Conservation (phyloP, 306 rosid species). For the Cicer bijugum region DNA sequence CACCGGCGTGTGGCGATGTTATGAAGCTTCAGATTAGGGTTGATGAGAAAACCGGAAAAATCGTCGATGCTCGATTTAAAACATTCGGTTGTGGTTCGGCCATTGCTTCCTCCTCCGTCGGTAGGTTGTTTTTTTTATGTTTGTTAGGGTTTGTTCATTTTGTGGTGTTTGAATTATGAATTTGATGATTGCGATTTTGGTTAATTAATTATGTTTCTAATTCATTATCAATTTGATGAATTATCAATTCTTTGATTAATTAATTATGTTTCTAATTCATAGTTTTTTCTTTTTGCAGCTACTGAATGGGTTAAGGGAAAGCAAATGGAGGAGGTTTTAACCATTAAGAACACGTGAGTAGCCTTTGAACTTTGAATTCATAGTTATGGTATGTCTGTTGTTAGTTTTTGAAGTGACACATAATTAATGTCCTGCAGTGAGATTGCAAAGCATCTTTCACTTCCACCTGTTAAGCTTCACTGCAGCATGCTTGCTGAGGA, state of each 20-base stretch:
- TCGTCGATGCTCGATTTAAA: slow-evolving; percentile 90
- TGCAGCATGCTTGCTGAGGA: slow-evolving; percentile 99
- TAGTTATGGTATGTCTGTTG: background rate
- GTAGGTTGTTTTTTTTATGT: slow-evolving; percentile 43
- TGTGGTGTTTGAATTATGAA: slow-evolving; percentile 2
- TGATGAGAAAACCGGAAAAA: slow-evolving; percentile 81
- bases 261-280: slow-evolving; percentile 38
- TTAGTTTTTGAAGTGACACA: slow-evolving; percentile 30
- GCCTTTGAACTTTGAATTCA: background rate
- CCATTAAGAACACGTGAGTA: slow-evolving; percentile 84
- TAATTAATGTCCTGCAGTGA: slow-evolving; percentile 60
- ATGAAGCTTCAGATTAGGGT: slow-evolving; percentile 97
- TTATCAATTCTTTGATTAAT: background rate
- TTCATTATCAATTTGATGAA: background rate
- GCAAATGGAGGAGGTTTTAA: slow-evolving; percentile 84
- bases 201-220: slow-evolving; percentile 37
- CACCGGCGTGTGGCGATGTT: slow-evolving; percentile 96
- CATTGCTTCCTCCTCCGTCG: slow-evolving; percentile 93
- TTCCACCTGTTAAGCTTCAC: slow-evolving; percentile 97
- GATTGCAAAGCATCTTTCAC: slow-evolving; percentile 94
- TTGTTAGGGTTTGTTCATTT: background rate
- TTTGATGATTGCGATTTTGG: background rate
- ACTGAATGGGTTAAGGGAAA: slow-evolving; percentile 97
- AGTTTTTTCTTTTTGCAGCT: slow-evolving; percentile 61
- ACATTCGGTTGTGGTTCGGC: slow-evolving; percentile 98